phyloP scores from a whole-genome alignment of 176 grass and related monocot species.

The Aechmea fasciata region DNA sequence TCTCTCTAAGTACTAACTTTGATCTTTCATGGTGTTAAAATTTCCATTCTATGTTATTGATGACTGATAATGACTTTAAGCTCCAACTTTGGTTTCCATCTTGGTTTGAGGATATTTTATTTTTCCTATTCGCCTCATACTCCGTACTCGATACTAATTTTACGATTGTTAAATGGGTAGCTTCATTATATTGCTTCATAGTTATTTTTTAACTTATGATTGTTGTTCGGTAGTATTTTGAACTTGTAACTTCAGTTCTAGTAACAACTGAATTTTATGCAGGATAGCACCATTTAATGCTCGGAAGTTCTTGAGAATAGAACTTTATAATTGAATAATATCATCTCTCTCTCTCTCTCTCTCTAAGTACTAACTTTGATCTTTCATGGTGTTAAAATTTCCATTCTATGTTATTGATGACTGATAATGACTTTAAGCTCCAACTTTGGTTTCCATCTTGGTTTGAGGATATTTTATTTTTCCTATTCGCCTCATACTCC shows the following conservation, averaged over 20 bases:
- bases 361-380: not conserved
- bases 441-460: not conserved
- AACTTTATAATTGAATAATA: too few relatives aligned
- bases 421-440: not conserved
- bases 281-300: too few relatives aligned
- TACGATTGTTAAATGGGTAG: not conserved
- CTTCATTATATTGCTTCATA: too few relatives aligned
- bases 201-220: too few relatives aligned
- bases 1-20: too few relatives aligned
- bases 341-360: too few relatives aligned
- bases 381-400: not conserved
- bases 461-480: not conserved
- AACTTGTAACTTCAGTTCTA: too few relatives aligned
- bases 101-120: not conserved
- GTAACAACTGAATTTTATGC: too few relatives aligned
- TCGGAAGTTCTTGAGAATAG: too few relatives aligned
- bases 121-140: not conserved
- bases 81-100: not conserved
- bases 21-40: not conserved
- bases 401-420: not conserved
- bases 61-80: not conserved
- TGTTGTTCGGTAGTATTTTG: too few relatives aligned
- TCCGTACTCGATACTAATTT: not conserved
- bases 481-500: not conserved
- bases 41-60: not conserved